Percentiles rank a stretch among this genome's conserved stretches.
Evolutionary conservation across 352 stramenopile species (phyloP).

Genomic region (Blastocystis sp.): DNA sequence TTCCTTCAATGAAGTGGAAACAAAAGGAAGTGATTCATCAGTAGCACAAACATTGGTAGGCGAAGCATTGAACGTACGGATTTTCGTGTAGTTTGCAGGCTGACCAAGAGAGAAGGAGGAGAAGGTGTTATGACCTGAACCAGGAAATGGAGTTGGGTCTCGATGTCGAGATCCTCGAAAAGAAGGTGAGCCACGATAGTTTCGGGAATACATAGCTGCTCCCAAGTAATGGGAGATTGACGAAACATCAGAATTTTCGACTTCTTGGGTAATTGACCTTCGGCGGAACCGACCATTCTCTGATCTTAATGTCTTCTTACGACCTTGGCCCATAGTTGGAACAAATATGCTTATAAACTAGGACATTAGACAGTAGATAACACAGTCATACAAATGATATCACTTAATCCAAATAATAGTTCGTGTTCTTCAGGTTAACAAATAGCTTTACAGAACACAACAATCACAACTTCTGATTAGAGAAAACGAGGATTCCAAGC

Average conservation of each 20-base stretch:
- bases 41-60: conserved; percentile 16
- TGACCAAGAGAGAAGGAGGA: background rate
- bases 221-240: conserved; percentile 8
- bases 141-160: background rate
- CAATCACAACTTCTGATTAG: background rate
- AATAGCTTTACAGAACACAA: background rate
- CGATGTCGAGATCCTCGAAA: background rate
- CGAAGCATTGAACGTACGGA: background rate
- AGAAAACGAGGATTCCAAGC: background rate
- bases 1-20: background rate
- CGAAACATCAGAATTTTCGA: background rate
- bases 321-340: conserved; percentile 36
- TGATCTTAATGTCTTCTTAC: conserved; percentile 3
- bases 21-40: conserved; percentile 9
- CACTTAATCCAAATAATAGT: background rate
- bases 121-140: background rate
- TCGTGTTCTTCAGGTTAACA: background rate
- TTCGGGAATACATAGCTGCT: background rate
- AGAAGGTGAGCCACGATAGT: background rate
- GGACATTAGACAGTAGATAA: background rate
- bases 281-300: background rate
- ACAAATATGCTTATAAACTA: background rate
- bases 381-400: background rate
- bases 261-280: conserved; percentile 24
- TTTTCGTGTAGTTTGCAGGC: background rate